Evolutionary conservation across 176 grass and related monocot species (phyloP).

Genomic region (Themeda triandra): DNA sequence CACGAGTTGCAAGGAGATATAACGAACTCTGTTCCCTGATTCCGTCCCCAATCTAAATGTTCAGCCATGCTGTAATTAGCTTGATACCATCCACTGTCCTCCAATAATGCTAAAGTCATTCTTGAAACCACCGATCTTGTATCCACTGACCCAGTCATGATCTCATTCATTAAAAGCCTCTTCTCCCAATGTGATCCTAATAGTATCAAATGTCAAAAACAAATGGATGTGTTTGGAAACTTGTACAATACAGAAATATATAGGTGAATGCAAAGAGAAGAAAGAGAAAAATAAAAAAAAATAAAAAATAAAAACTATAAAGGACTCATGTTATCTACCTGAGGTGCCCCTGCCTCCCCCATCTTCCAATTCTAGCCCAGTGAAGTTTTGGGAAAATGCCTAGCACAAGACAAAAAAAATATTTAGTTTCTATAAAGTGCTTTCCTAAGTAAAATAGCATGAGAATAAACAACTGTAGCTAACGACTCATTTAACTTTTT

Average conservation of each 20-base stretch:
- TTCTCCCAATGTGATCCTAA: conserved; percentile 99
- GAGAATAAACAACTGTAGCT: conserved; percentile 7
- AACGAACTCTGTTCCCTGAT: conserved; percentile 93
- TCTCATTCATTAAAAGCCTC: conserved; percentile 98
- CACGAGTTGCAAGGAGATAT: conserved; percentile 83
- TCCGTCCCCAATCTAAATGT: conserved; percentile 85
- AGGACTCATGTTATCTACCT: conserved; percentile 48
- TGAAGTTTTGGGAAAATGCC: conserved; percentile 98
- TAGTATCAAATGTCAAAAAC: conserved; percentile 4
- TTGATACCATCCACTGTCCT: conserved; percentile 99
- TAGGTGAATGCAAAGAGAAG: neutral
- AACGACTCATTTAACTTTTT: neutral
- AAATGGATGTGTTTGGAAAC: conserved; percentile 1
- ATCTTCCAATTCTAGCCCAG: conserved; percentile 95
- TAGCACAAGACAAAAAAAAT: conserved; percentile 29
- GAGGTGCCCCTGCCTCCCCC: conserved; percentile 97
- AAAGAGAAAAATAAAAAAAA: too few relatives aligned
- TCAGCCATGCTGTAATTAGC: conserved; percentile 99
- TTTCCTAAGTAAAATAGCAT: conserved; percentile 10
- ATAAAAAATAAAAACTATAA: neutral
- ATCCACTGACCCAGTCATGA: conserved; percentile 99
- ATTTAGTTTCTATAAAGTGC: neutral
- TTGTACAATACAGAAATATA: conserved; percentile 1
- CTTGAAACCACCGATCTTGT: conserved; percentile 96
- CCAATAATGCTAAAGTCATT: conserved; percentile 97